Base-by-base conservation (phyloP, 140 eudicot species). In the Erigeron philadelphicus region DNA sequence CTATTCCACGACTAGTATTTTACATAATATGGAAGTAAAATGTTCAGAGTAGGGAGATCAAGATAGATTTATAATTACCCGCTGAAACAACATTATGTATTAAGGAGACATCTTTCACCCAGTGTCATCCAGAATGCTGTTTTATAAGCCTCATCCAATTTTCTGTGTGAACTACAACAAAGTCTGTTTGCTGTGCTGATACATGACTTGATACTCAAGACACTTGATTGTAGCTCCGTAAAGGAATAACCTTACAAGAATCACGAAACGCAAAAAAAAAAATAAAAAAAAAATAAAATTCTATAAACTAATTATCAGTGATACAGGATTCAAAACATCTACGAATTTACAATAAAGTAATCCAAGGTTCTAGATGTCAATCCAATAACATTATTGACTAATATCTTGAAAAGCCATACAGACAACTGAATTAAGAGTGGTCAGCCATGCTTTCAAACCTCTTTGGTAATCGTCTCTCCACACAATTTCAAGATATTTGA, bases 401-500 rank as follows among this genome's bases (percentile, higher is more conserved):
- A 66, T 66, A 64, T 78, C 87, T 69, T 81, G 76, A 82, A 76
- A 74, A 66, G 47, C 83, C 64, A 75, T 59, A 64, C 72, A 79
- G 65, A 78, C 68, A 16, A 84, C 82, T 5, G 88, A 88, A 77
- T 76, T 47, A 40, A 88, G 83, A 18, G 87, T 82, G 41, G 66
- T 69, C 31, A 61, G 46, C 96, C 95, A 92, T 15, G 78, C 90
- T 62, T 70, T 75, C 73, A 86, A 41, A 7, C 98, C 96, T 47
- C 78, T 84, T 48, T 21, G 46, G 59, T 59, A 21, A 75, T 86
- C 95, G 40, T 72, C 68, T 73, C 75, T 86, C 83, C 98, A 78
- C 79, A 25, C 48, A 16, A 50, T 45, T 62, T 86, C 94, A 56
- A 93, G 94, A 76, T 85, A 78, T 61, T 68, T 73, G 47, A 89